These are phyloP conservation scores for Diplodia intermedia DNA, from an alignment of 2,329 filamentous ascomycete genomes.

Conservation along the genomic window DNA sequence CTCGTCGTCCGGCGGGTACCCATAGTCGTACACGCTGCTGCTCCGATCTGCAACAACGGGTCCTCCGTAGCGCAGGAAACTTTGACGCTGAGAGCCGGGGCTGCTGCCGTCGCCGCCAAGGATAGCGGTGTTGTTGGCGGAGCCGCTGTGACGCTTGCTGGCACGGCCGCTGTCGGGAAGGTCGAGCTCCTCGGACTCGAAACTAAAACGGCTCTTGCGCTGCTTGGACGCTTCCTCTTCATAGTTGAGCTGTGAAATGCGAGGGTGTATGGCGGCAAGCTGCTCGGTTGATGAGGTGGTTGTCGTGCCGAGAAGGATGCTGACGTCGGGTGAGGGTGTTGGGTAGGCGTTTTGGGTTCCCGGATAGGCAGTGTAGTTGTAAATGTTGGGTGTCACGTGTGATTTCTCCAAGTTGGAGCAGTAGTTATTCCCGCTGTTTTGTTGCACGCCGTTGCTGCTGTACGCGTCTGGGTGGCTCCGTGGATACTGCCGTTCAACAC, in stretches of 20 bases:
- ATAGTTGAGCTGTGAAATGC: conserved; percentile 19
- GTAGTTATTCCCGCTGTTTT: neutral
- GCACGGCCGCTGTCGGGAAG: conserved; percentile 17
- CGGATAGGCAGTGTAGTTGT: conserved; percentile 24
- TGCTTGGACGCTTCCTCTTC: conserved; percentile 1
- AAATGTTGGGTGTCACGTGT: conserved; percentile 17
- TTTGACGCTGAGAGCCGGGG: conserved; percentile 8
- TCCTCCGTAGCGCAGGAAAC: conserved; percentile 3
- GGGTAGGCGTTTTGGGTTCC: conserved; percentile 24
- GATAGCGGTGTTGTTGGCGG: neutral
- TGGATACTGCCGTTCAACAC: conserved; percentile 42
- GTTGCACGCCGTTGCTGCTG: conserved; percentile 30
- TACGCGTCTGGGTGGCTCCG: conserved; percentile 33
- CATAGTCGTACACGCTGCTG: conserved; percentile 24
- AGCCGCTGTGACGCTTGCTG: conserved; percentile 13
- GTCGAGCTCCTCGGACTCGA: conserved; percentile 26
- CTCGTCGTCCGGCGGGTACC: conserved; percentile 15
- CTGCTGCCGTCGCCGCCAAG: neutral
- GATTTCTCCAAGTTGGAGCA: neutral
- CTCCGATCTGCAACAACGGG: conserved; percentile 11
- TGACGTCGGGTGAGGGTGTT: conserved; percentile 19
- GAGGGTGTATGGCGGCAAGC: conserved; percentile 6
- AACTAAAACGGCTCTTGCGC: conserved; percentile 29
- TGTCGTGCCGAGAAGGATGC: conserved; percentile 19
- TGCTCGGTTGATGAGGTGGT: conserved; percentile 18